Evolutionary conservation across 148 eudicot genomes (phyloP).

Genomic region (Rhododendron kiyosumense): DNA sequence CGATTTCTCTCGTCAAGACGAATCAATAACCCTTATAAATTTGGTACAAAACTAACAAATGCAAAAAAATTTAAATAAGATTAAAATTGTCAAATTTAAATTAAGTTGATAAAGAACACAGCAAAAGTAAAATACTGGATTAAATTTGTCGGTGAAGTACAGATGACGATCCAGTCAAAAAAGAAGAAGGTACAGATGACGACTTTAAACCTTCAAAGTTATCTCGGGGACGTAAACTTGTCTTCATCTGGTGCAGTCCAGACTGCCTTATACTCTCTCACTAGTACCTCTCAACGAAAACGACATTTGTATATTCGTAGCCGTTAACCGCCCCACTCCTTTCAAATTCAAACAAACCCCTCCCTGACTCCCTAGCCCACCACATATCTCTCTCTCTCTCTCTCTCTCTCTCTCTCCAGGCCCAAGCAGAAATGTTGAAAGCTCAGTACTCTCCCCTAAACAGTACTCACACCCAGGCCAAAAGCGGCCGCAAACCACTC

Average conservation of each 20-base stretch:
- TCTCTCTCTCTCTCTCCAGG: no score
- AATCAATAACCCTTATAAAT: no score
- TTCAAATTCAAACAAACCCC: constrained; percentile 51
- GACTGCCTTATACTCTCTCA: background rate
- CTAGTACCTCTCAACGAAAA: background rate
- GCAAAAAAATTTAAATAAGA: no score
- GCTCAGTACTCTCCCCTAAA: constrained; percentile 9
- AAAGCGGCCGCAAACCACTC: constrained; percentile 36
- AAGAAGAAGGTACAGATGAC: no score
- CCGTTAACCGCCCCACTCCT: constrained; percentile 40
- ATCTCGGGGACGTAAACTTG: background rate
- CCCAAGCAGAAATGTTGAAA: constrained; percentile 25
- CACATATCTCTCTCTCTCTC: background rate
- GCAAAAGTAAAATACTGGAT: no score
- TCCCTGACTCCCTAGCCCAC: no score
- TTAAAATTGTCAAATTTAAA: no score
- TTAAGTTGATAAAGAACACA: no score
- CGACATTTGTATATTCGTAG: background rate
- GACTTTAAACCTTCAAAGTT: background rate
- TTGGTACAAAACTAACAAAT: no score
- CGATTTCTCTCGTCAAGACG: no score
- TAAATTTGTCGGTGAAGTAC: no score
- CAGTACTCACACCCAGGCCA: constrained; percentile 9
- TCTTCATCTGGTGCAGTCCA: background rate
- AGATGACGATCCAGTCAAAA: no score